Base-by-base conservation (phyloP, 2,329 filamentous ascomycete genomes). In the Aspergillus pseudoterreus region DNA sequence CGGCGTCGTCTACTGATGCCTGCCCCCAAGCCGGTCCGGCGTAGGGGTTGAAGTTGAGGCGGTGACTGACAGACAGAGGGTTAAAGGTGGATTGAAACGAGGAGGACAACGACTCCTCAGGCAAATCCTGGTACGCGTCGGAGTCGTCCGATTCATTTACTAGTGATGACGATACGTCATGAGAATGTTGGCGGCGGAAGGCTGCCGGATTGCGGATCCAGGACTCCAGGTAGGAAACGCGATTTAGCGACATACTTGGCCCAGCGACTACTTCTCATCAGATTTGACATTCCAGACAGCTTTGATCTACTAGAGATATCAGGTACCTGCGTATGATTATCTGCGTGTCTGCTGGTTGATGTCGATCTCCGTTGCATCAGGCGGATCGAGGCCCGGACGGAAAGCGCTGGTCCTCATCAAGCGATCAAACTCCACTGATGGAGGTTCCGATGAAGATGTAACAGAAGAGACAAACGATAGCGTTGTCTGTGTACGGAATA, bases 1-100 rank as follows among this genome's bases (percentile, higher is more conserved):
- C 59, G 4, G 55, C 47, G 51, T 63, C 64, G 30, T 71, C 67
- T 5, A 54, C 55, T 9, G 57, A 51, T 9, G 57, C 60, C 48
- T 71, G 66, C 38, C 57, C 66, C 70, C 68, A 71, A n/a, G 66
- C 64, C 5, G 65, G 66, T 8, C 69, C 71, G 17, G 65, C 64
- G 56, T 73, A 69, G 0, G 73, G 72, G 52, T 73, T 75, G 60
- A 75, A 76, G 59, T 66, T 74, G 46, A 75, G 58, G 50, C 70
- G 71, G 45, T 65, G 55, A 19, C 60, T 51, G 8, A 57, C 48
- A 4, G 62, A 52, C 14, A 48, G 53, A 30, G 56, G 52, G 52
- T 61, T 65, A 41, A 66, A 65, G 6, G 56, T 68, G 2, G 69
- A 70, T 12, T 63, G 64, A 43, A 70, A 71, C 2, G 69, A 72